These are phyloP conservation scores for Pyrenophora tritici-repentis DNA, from an alignment of 2,329 filamentous ascomycete genomes.

Conservation along the genomic window DNA sequence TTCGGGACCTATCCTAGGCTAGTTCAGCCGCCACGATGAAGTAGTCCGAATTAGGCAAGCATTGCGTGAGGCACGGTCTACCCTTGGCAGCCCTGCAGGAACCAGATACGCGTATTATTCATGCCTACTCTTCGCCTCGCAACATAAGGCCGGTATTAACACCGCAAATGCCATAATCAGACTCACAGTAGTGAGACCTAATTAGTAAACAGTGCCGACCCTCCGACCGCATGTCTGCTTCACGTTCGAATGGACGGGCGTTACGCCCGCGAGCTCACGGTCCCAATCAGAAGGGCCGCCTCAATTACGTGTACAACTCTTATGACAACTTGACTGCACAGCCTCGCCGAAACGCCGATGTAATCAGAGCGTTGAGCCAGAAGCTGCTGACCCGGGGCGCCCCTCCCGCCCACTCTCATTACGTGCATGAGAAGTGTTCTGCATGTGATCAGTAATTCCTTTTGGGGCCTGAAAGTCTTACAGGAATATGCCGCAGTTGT, in stretches of 20 bases:
- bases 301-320: no score
- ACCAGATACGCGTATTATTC: slow-evolving; percentile 1
- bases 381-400: no score
- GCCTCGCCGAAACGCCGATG: no score
- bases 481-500: no score
- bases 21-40: slow-evolving; percentile 3
- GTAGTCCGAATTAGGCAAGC: slow-evolving; percentile 16
- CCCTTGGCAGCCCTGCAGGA: neutral
- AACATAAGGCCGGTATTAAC: slow-evolving; percentile 1
- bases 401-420: no score
- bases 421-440: no score
- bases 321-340: no score
- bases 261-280: no score
- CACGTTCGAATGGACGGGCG: neutral
- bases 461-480: no score
- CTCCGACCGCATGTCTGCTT: neutral
- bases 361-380: no score
- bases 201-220: neutral
- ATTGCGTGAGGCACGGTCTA: slow-evolving; percentile 10
- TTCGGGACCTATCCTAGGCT: slow-evolving; percentile 9
- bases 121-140: slow-evolving; percentile 2
- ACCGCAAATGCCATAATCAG: neutral
- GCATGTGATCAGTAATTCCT: no score
- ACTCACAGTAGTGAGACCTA: neutral
- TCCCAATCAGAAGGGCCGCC: neutral